These are phyloP conservation scores for Nevesoporus exiguus DNA, from an alignment of 768 basidiomycete genomes.

Conservation along the genomic window DNA sequence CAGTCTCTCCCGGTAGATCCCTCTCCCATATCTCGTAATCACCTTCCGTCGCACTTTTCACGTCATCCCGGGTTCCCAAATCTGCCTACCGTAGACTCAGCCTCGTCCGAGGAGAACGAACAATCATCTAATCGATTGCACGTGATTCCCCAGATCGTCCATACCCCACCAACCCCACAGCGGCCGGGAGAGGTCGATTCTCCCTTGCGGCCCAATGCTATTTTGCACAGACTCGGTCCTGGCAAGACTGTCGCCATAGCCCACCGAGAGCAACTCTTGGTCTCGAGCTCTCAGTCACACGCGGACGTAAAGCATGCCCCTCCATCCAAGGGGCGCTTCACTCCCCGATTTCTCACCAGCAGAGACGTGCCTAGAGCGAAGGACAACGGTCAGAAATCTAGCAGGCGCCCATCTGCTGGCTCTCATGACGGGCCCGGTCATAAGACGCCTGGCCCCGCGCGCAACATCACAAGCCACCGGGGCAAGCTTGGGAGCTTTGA, in stretches of 20 bases:
- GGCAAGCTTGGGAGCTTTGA: conserved; percentile 74
- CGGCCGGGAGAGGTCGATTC: conserved; percentile 18
- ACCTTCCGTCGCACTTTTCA: conserved; percentile 8
- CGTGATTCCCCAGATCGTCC: conserved; percentile 32
- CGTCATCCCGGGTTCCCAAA: conserved; percentile 6
- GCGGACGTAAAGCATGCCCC: background rate
- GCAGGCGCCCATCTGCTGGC: conserved; percentile 16
- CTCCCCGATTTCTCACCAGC: conserved; percentile 28
- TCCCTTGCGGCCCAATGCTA: conserved; percentile 1
- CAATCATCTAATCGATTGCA: conserved; percentile 24
- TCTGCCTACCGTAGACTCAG: conserved; percentile 29
- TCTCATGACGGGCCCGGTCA: conserved; percentile 7
- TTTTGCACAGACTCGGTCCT: background rate
- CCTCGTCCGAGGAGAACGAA: conserved; percentile 23
- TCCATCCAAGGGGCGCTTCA: conserved; percentile 26
- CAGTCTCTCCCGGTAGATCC: conserved; percentile 21
- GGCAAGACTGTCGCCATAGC: conserved; percentile 10
- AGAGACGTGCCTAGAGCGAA: conserved; percentile 26
- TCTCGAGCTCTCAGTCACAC: conserved; percentile 23
- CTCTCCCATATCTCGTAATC: conserved; percentile 13
- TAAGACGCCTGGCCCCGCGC: conserved; percentile 12
- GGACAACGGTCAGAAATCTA: conserved; percentile 24
- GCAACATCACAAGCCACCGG: conserved; percentile 37
- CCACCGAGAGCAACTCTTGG: conserved; percentile 27
- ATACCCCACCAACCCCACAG: conserved; percentile 37